Evolutionary conservation across 768 basidiomycete species (phyloP).

Genomic region (Mycena metata): DNA sequence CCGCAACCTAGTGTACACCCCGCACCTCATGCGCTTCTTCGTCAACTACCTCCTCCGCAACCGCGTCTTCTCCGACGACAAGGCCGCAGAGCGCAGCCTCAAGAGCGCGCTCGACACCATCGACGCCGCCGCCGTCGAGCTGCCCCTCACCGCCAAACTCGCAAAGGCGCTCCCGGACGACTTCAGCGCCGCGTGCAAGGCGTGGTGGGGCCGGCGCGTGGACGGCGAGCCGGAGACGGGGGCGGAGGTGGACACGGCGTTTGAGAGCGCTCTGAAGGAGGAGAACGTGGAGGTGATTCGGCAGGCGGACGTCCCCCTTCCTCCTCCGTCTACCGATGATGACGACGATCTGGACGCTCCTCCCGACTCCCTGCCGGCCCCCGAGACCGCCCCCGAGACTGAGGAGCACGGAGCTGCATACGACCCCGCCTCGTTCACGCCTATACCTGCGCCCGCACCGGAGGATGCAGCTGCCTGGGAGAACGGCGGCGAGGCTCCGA

Average conservation of each 20-base stretch:
- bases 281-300: constrained; percentile 30
- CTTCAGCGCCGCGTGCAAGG: constrained; percentile 17
- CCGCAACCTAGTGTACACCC: constrained; percentile 56
- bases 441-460: neutral
- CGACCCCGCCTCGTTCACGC: constrained; percentile 4
- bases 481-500: neutral
- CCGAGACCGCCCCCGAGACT: neutral
- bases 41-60: constrained; percentile 61
- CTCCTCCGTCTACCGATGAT: neutral
- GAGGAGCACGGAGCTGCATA: neutral
- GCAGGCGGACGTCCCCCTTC: neutral
- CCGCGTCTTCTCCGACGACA: constrained; percentile 54
- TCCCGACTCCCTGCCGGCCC: neutral
- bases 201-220: constrained; percentile 2
- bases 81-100: constrained; percentile 16
- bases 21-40: constrained; percentile 61
- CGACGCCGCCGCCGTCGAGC: constrained; percentile 12
- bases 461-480: constrained; percentile 2
- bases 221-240: constrained; percentile 18
- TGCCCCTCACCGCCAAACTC: constrained; percentile 18
- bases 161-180: constrained; percentile 20
- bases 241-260: constrained; percentile 30
- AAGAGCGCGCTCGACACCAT: constrained; percentile 19
- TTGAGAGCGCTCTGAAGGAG: constrained; percentile 17
- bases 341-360: neutral